phyloP scores from a whole-genome alignment of 1,139 yeast genomes.

The Candida dubliniensis region DNA sequence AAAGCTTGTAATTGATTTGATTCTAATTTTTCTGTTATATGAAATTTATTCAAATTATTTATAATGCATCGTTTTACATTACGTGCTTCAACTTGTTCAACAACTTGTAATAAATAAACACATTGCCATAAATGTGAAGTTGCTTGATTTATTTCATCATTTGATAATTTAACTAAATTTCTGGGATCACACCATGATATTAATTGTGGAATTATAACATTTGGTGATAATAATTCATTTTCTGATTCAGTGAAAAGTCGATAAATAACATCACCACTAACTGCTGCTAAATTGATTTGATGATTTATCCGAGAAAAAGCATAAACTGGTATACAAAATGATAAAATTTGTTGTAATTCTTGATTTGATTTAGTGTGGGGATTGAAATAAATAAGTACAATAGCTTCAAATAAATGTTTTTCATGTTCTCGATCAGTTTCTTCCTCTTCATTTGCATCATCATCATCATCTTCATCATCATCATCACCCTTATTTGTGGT shows the following conservation, averaged over 20 bases:
- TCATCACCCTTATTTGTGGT: too few relatives aligned
- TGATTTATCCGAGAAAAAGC: slow-evolving; percentile 77
- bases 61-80: slow-evolving; percentile 57
- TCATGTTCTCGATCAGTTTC: slow-evolving; percentile 33
- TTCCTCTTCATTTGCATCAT: slow-evolving; percentile 13
- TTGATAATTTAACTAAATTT: slow-evolving; percentile 56
- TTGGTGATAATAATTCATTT: slow-evolving; percentile 45
- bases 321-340: slow-evolving; percentile 89
- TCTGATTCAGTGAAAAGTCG: slow-evolving; percentile 44
- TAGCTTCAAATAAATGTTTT: slow-evolving; percentile 59
- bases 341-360: slow-evolving; percentile 73
- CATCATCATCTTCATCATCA: slow-evolving; percentile 13
- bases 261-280: slow-evolving; percentile 66
- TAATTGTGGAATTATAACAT: slow-evolving; percentile 69
- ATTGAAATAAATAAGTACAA: slow-evolving; percentile 73
- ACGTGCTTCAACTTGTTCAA: slow-evolving; percentile 54
- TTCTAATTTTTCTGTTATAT: slow-evolving; percentile 31
- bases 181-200: slow-evolving; percentile 86
- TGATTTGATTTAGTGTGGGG: slow-evolving; percentile 64
- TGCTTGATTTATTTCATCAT: slow-evolving; percentile 40
- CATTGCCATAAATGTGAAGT: slow-evolving; percentile 61
- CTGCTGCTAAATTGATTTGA: slow-evolving; percentile 64
- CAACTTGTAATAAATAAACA: slow-evolving; percentile 51
- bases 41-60: slow-evolving; percentile 51
- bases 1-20: slow-evolving; percentile 33